phyloP scores from a whole-genome alignment of 306 rosid genomes.

The Quercus dentata region DNA sequence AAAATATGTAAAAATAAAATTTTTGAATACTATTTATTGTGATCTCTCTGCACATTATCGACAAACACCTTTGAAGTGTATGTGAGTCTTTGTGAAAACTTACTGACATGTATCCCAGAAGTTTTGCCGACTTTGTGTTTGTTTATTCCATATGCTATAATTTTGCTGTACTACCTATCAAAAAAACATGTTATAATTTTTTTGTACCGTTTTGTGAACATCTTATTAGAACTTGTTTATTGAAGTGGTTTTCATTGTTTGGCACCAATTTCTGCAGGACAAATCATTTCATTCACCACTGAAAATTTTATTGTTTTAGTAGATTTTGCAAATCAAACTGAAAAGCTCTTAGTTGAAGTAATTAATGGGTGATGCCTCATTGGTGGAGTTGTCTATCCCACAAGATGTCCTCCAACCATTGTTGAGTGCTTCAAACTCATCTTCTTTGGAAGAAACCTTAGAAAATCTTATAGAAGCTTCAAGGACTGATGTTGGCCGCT shows the following conservation, averaged over 20 bases:
- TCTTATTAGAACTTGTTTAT: too few relatives aligned
- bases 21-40: too few relatives aligned
- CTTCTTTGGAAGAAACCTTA: constrained; percentile 33
- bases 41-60: too few relatives aligned
- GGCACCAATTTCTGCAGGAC: not conserved
- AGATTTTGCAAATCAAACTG: not conserved
- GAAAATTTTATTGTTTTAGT: not conserved
- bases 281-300: not conserved
- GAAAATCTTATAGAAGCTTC: constrained; percentile 41
- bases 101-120: too few relatives aligned
- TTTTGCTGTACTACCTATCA: too few relatives aligned
- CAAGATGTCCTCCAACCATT: constrained; percentile 32
- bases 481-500: constrained; percentile 44
- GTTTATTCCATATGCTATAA: too few relatives aligned
- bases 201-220: too few relatives aligned
- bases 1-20: too few relatives aligned
- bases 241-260: not conserved
- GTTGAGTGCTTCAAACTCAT: constrained; percentile 38
- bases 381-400: constrained; percentile 31
- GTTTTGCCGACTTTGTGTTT: too few relatives aligned
- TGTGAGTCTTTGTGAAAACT: too few relatives aligned
- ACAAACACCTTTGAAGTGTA: too few relatives aligned
- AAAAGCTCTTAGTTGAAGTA: not conserved
- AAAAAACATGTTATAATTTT: too few relatives aligned
- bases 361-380: constrained; percentile 26